Percentiles rank a stretch among this genome's conserved stretches.
phyloP scores from a whole-genome alignment of 78 protist species.

The Speleostelium caveatum region DNA sequence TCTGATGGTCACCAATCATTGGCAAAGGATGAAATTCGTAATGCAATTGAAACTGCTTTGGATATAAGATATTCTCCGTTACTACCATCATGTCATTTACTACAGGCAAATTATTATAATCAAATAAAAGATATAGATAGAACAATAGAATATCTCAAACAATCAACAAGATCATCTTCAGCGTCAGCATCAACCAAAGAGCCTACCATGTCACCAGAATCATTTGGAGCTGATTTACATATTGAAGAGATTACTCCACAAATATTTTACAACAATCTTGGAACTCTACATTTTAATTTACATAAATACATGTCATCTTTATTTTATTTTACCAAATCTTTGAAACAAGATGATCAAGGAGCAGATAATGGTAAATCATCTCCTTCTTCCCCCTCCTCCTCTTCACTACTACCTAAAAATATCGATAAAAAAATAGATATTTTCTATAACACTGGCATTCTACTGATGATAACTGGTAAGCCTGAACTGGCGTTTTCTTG shows the following conservation, averaged over 20 bases:
- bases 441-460: constrained; percentile 43
- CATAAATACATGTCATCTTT: constrained; percentile 23
- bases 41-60: constrained; percentile 19
- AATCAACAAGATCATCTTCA: neutral
- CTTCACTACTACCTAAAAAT: neutral
- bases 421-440: constrained; percentile 9
- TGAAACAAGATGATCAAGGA: neutral
- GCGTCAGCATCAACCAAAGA: neutral
- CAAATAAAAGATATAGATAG: neutral
- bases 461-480: constrained; percentile 28
- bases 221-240: constrained; percentile 64
- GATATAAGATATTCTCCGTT: constrained; percentile 33
- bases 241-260: constrained; percentile 63
- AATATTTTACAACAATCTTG: constrained; percentile 53
- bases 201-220: constrained; percentile 6
- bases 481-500: constrained; percentile 60
- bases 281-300: constrained; percentile 50
- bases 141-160: constrained; percentile 11
- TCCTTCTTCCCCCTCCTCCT: neutral
- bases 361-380: neutral
- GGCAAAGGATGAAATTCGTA: constrained; percentile 42
- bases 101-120: constrained; percentile 58
- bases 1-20: constrained; percentile 17
- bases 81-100: constrained; percentile 37
- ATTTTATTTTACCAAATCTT: constrained; percentile 41